Evolutionary conservation across 225 moss, liverwort and hornwort species (phyloP), one percentile per base, ranked within the genome.

Genomic region (Marchantia polymorpha): DNA sequence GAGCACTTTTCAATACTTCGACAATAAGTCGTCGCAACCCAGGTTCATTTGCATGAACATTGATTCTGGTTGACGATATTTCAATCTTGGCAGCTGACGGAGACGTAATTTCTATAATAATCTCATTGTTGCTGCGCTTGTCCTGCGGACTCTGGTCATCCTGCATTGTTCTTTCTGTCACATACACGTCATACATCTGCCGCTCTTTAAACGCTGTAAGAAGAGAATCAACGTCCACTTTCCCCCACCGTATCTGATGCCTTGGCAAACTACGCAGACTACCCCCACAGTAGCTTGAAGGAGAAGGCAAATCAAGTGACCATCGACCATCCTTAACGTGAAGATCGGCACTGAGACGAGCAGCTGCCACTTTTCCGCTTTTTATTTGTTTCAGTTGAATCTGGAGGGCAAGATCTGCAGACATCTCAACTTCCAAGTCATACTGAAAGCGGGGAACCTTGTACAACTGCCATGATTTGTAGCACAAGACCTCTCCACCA

Each of bases 331-430:
- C 93, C 72, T 84, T 90, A 14, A 86, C 81, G 78, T 78, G 88
- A 61, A 99, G 89, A 71, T 95, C 91, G 7, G 91, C 95, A 77
- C 77, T 88, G 51, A 99, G 83, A 12, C 86, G 87, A 71, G 92
- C 94, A 39, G 92, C 92, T 81, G 91, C 91, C 47, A 92, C 87
- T 56, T 90, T 92, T 31, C 86, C 90, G 12, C 89, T 76, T 68
- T 90, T 92, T 10, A 93, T 81, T 65, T 89, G 84, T 81, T 92
- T 93, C 70, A 92, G 87, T 72, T 93, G 92, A 72, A 93, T 89
- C 75, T 91, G 91, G 9, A 92, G 86, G 74, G 93, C 95, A 82
- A 95, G 86, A 72, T 93, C 94, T 66, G 99, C 92, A 16, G 91
- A 90, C 90, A 99, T 85, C 74, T 99, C 83, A 26, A 93, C 93